Base-by-base conservation (phyloP, 768 basidiomycete species). In the Mycena filopes region DNA sequence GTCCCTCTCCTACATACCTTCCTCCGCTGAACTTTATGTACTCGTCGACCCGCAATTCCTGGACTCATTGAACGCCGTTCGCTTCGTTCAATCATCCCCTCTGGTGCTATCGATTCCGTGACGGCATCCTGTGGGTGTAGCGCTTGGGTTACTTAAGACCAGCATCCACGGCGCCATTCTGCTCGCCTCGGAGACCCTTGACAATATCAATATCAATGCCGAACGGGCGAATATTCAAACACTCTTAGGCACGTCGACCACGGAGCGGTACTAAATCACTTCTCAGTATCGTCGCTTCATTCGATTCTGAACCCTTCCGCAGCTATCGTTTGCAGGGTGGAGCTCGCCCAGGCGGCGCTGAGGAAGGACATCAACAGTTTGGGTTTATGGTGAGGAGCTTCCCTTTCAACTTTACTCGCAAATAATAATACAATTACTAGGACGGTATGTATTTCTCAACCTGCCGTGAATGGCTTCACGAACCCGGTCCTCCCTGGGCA, bases 291-390 rank as follows among this genome's bases (percentile, higher is more conserved):
- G 5, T 33, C 4, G 16, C 23, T 15, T n/a, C 9, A 31, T 56
- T 58, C 1, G 6, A 4, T 2, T n/a, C 21, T 4, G 41, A 13
- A 2, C 33, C 9, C 16, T 23, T 23, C 26, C 33, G 16, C 13
- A 66, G 65, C 36, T 46, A 72, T 60, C 42, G 69, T 26, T 40
- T 73, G 18, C 60, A 72, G 55, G 74, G 69, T 25, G 60, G 59
- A 15, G 69, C 69, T n/a, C 70, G 78, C 12, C 76, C 76, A 12
- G 75, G 66, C n/a, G n/a, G n/a, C 13, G 28, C 56, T 16, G 64
- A 74, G 33, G 54, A 68, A 66, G 72, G 72, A 2, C 72, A 73
- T 28, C 76, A 80, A 68, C 76, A 73, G 49, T 73, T 71, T 25
- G 72, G 72, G 18, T 73, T 68, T 49, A 66, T 71, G 70, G 72